Evolutionary conservation across 1,284 basidiomycete genomes (phyloP), one percentile per base, ranked within the genome.

Genomic region (Lentinus polychrous): DNA sequence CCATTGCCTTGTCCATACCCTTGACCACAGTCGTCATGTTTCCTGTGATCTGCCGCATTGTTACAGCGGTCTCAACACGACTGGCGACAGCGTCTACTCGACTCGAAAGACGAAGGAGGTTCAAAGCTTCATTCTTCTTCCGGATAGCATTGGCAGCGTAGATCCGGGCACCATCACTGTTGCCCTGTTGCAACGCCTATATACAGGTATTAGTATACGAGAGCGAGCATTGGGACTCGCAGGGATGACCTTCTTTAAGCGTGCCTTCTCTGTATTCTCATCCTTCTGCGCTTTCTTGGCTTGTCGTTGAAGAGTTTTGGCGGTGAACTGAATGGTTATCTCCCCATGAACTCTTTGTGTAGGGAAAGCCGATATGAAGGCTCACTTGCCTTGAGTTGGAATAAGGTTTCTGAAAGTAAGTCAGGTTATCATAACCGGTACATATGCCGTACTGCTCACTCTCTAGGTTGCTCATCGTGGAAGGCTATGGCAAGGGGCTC

Each of bases 1-100:
- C 91, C 96, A 99, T 98, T 3, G 96, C 96, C 64, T 88, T 91
- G 67, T 99, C 96, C 94, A 99, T 98, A 17, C 94, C 94, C 63
- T 85, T 87, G 46, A 99, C 96, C 5, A 99, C 96, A 22, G 84
- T 86, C 8, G 92, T 87, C 95, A 99, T 97, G 65, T 86, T 94
- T 10, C 92, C 92, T 18, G 95, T 95, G 32, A 93, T 83, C 66
- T 89, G 81, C 45, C 93, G 81, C 93, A 99, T 98, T 47, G 95
- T 97, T 36, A 99, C 94, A 0, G 96, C 96, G n/a, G 96, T 99
- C 71, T 99, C 95, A 0, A 99, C 95, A 20, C 96, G 73, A 60
- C 91, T 94, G 1, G 94, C 90, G 3, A 99, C 96, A 4, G 96
- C 94, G 64, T 99, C 96, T 65, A 99, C 93, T 27, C 96, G 77